These are phyloP conservation scores for Yamadazyma philogaea DNA, from an alignment of 805 yeast species.

Conservation along the genomic window DNA sequence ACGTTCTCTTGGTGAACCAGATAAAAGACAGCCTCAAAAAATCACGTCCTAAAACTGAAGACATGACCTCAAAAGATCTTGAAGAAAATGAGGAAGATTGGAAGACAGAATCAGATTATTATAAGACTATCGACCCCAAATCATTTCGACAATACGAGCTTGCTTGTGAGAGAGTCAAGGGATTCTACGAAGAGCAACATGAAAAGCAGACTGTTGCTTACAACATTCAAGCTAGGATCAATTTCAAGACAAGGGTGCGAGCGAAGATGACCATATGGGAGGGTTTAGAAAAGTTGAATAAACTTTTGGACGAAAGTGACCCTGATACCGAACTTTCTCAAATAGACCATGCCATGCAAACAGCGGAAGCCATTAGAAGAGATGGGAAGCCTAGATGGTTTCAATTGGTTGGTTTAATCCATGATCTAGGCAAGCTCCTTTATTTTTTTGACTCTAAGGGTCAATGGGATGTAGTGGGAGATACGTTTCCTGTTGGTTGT, in stretches of 20 bases:
- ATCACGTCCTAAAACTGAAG: not conserved
- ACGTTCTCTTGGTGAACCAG: conserved; percentile 23
- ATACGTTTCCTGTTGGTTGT: conserved; percentile 75
- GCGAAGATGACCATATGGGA: conserved; percentile 74
- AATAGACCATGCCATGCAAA: conserved; percentile 71
- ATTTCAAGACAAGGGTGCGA: conserved; percentile 63
- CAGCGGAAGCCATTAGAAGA: conserved; percentile 68
- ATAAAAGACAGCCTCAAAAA: conserved; percentile 16
- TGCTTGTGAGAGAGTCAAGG: conserved; percentile 65
- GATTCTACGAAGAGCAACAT: conserved; percentile 67
- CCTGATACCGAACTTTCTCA: conserved; percentile 75
- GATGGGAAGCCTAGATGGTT: conserved; percentile 75
- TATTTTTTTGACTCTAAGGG: conserved; percentile 71
- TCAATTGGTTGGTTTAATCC: conserved; percentile 69
- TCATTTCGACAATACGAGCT: conserved; percentile 63
- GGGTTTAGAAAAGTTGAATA: conserved; percentile 58
- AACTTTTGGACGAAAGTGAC: conserved; percentile 65
- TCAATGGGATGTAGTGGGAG: conserved; percentile 82
- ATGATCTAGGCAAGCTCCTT: conserved; percentile 65
- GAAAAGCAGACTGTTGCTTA: conserved; percentile 68
- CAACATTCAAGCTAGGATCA: conserved; percentile 67
- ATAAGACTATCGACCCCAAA: conserved; percentile 34
- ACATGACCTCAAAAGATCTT: not conserved
- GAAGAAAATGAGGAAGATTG: conserved; percentile 16
- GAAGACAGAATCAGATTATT: conserved; percentile 28